These are phyloP conservation scores for Botryotinia narcissicola DNA, from an alignment of 2,329 filamentous ascomycete genomes.

Conservation along the genomic window DNA sequence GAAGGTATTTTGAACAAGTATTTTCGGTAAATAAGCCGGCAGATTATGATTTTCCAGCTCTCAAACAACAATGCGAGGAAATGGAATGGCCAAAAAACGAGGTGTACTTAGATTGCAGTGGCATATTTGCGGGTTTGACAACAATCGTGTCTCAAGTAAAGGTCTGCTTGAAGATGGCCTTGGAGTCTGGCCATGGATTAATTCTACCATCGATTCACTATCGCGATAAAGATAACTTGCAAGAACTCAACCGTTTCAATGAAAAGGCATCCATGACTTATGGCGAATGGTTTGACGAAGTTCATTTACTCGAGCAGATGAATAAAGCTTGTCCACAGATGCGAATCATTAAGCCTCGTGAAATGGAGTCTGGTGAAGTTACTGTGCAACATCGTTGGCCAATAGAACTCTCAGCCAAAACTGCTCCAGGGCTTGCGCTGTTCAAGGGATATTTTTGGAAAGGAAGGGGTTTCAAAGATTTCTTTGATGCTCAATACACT, in stretches of 20 bases:
- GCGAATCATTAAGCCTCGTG: slow-evolving; percentile 36
- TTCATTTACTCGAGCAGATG: slow-evolving; percentile 35
- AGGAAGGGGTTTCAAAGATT: slow-evolving; percentile 29
- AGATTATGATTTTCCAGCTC: slow-evolving; percentile 31
- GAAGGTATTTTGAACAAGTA: slow-evolving; percentile 38
- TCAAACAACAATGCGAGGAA: slow-evolving; percentile 33
- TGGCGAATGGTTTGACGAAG: slow-evolving; percentile 40
- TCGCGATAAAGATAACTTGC: slow-evolving; percentile 36
- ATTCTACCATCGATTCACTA: slow-evolving; percentile 40
- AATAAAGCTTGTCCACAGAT: slow-evolving; percentile 37
- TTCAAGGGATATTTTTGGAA: slow-evolving; percentile 16
- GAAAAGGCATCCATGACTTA: slow-evolving; percentile 37
- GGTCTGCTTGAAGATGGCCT: slow-evolving; percentile 41
- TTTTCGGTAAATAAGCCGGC: slow-evolving; percentile 32
- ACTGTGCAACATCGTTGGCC: slow-evolving; percentile 32
- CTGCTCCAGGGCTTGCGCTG: slow-evolving; percentile 34
- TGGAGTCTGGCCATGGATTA: slow-evolving; percentile 37
- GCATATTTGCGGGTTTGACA: slow-evolving; percentile 39
- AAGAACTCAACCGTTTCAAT: slow-evolving; percentile 39
- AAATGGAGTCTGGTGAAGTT: slow-evolving; percentile 27
- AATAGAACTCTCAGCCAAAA: slow-evolving; percentile 27
- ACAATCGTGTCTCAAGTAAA: slow-evolving; percentile 40
- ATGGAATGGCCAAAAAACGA: slow-evolving; percentile 29
- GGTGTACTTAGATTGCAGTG: slow-evolving; percentile 38
- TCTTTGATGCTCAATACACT: slow-evolving; percentile 31